Evolutionary conservation across 345 rosid species (phyloP), one percentile per base, ranked within the genome.

Genomic region (Acer campestre): DNA sequence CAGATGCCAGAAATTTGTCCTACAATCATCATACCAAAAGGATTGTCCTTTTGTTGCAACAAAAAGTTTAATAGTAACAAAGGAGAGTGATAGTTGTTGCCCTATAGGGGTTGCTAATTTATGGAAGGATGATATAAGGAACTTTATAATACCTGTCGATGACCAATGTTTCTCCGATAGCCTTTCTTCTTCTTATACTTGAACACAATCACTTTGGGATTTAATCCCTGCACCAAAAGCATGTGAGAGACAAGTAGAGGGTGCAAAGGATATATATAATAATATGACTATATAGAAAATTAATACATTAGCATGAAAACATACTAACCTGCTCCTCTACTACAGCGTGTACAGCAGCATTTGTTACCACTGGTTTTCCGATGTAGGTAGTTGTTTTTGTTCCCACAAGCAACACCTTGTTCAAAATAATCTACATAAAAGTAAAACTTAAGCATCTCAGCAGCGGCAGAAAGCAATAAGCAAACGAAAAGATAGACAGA

Each of bases 321-420:
- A 23, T 16, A 74, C 75, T 2, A 66, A 96, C 99, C 86, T 96
- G 99, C 80, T 86, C 95, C 82, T 96, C 98, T 16, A 96, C 98
- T 13, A 96, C 85, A 44, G 99, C 99, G 83, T 96, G 99, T 61
- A 96, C 98, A 65, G 89, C 89, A 65, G 99, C 98, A 81, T 96
- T 93, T 44, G 95, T 92, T 46, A 96, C 99, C 18, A 96, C 84
- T 7, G 99, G 99, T 82, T 88, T 89, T 53, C 99, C 99, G 10
- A 96, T 88, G 73, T 96, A 94, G 67, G 95, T 88, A 66, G 80
- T 91, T 20, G 90, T 86, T 86, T 81, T 96, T 71, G 99, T 93
- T 74, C 99, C 99, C 61, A 96, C 98, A 78, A 93, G 99, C 76
- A 96, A 82, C 74, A 96, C 99, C 89, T 96, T 96, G 88, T 90